phyloP scores from a whole-genome alignment of 2,329 filamentous ascomycete genomes.

The Ascochyta koolunga region DNA sequence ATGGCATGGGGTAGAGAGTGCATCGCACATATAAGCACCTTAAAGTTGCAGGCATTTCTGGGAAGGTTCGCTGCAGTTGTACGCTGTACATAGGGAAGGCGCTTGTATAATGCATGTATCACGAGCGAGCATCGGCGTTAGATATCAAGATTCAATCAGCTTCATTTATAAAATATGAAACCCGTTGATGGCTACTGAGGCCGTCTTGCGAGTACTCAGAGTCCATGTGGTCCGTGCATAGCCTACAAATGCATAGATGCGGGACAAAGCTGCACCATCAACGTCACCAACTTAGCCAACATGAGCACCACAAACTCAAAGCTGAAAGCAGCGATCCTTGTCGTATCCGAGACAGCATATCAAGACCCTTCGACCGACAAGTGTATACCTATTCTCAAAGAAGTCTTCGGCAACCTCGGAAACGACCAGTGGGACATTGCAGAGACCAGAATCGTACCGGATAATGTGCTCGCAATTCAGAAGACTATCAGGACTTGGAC shows the following conservation, averaged over 20 bases:
- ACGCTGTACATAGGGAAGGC: conserved; percentile 40
- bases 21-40: conserved; percentile 20
- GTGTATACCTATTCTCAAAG: conserved; percentile 68
- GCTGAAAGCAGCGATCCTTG: conserved; percentile 77
- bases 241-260: conserved; percentile 13
- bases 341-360: conserved; percentile 89
- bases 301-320: conserved; percentile 47
- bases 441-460: conserved; percentile 77
- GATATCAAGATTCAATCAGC: conserved; percentile 25
- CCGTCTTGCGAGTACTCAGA: conserved; percentile 8
- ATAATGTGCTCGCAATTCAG: conserved; percentile 77
- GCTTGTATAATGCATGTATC: conserved; percentile 49
- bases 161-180: conserved; percentile 4
- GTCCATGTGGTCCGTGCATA: conserved; percentile 28
- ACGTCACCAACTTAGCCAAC: conserved; percentile 18
- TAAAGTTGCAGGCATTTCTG: neutral
- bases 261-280: conserved; percentile 30
- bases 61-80: conserved; percentile 20
- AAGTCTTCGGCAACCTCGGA: conserved; percentile 72
- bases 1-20: neutral
- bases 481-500: conserved; percentile 73
- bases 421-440: conserved; percentile 73
- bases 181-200: neutral
- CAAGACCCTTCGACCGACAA: conserved; percentile 80
- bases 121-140: conserved; percentile 40